Conservation (phyloP, 2,329 filamentous ascomycete species). For the Fusarium proliferatum region DNA sequence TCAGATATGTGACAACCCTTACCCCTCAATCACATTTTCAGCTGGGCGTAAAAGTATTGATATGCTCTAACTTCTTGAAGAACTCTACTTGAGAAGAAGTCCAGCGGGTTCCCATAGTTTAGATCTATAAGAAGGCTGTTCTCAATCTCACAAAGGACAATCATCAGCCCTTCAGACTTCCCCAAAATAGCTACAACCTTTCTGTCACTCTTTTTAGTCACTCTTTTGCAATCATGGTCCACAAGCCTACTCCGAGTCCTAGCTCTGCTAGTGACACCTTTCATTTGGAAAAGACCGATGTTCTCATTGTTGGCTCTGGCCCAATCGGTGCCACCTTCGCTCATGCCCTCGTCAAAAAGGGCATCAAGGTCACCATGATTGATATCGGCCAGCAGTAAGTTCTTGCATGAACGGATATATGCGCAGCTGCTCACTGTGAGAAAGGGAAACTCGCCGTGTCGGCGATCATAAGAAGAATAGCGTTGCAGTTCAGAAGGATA, state of each 20-base stretch:
- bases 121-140: background rate
- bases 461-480: conserved; percentile 16
- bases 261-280: background rate
- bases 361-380: conserved; percentile 6
- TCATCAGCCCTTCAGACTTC: rapidly evolving
- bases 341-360: background rate
- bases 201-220: background rate
- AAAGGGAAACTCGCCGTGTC: background rate
- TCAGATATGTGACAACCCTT: background rate
- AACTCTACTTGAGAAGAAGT: too few relatives aligned
- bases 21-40: background rate
- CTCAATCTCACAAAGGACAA: rapidly evolving
- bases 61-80: too few relatives aligned
- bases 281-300: background rate
- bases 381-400: conserved; percentile 4
- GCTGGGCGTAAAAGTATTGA: rapidly evolving
- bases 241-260: background rate
- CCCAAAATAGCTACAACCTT: rapidly evolving
- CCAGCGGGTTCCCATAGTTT: too few relatives aligned
- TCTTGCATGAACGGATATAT: too few relatives aligned
- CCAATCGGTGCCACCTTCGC: conserved; percentile 10
- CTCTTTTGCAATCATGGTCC: background rate
- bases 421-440: too few relatives aligned
- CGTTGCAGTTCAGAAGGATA: conserved; percentile 10
- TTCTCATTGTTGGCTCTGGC: conserved; percentile 3